Evolutionary conservation across 192 early-diverging fungal species (phyloP), one percentile per base, ranked within the genome.

Genomic region (Lobulomyces angularis): DNA sequence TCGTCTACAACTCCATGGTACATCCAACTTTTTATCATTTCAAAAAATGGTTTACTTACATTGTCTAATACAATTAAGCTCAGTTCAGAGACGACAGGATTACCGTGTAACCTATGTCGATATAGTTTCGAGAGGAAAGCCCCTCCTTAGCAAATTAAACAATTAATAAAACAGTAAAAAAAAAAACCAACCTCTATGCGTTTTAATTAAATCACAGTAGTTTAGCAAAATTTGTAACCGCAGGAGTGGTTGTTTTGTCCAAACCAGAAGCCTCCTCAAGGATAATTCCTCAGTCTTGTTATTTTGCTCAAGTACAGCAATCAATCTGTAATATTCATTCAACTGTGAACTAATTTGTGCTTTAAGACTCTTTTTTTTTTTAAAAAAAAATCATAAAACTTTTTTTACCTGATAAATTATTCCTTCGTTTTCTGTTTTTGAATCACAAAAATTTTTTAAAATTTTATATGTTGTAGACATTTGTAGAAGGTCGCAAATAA

Each of bases 1-100:
- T 98, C 94, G 16, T 81, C 79, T 29, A 98, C 64, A 58, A 92
- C 90, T 22, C 94, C 94, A 41, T 87, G 82, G 26, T 83, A 89
- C 12, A 98, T 75, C 94, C 94, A 98, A 23, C 74, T 71, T 37
- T 74, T 70, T 12, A 98, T 66, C 67, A 89, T 90, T 40, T 76
- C 71, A 52, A 78, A 90, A 54, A 98, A 94, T n/a, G 94, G 94
- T 26, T 61, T 63, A 84, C 68, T 52, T 36, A 82, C 81, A 33
- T 79, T 66, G 48, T 73, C 71, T 27, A 96, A 59, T 43, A 92
- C 67, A 19, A 74, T 54, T 27, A 71, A 61, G 8, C 88, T 77
- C 56, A 88, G 89, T 17, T 72, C 33, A 45, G 82, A 73, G 39
- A 86, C 76, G 21, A 86, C 77, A 8, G 94, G 88, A 50, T 98